These are phyloP conservation scores for Lodderomyces pseudojiufengensis DNA, from an alignment of 1,139 yeast species.

Conservation along the genomic window DNA sequence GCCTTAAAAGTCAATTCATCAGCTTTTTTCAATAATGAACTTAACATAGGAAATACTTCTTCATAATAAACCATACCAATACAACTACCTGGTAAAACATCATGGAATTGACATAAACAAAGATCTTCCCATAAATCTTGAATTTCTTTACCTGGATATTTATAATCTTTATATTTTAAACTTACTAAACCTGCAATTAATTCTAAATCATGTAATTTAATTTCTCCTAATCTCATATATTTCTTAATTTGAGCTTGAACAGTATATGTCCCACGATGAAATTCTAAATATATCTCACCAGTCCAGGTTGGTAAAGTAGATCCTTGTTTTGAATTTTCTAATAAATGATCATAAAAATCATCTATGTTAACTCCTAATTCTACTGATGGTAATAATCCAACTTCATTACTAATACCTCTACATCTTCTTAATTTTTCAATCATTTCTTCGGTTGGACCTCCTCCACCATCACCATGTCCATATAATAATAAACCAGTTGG, in stretches of 20 bases:
- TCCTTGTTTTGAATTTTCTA: constrained; percentile 64
- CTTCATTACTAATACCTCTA: constrained; percentile 79
- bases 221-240: constrained; percentile 75
- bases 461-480: constrained; percentile 98
- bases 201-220: constrained; percentile 81
- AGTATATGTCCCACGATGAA: constrained; percentile 95
- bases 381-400: constrained; percentile 78
- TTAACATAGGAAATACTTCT: constrained; percentile 83
- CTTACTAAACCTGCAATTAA: constrained; percentile 76
- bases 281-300: constrained; percentile 92
- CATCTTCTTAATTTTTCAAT: constrained; percentile 86
- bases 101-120: constrained; percentile 91
- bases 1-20: constrained; percentile 53
- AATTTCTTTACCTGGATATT: constrained; percentile 67
- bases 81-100: constrained; percentile 93
- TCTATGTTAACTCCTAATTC: constrained; percentile 74
- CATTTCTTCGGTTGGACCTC: constrained; percentile 95
- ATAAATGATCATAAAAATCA: constrained; percentile 69
- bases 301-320: constrained; percentile 75
- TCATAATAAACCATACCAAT: constrained; percentile 90
- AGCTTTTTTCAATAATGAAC: constrained; percentile 51
- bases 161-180: constrained; percentile 45
- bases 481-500: constrained; percentile 77
- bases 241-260: constrained; percentile 85
- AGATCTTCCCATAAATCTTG: constrained; percentile 82